Percentiles rank a stretch among this genome's conserved stretches.
phyloP scores from a whole-genome alignment of 2,329 filamentous ascomycete species.

The Paramyrothecium roridum region DNA sequence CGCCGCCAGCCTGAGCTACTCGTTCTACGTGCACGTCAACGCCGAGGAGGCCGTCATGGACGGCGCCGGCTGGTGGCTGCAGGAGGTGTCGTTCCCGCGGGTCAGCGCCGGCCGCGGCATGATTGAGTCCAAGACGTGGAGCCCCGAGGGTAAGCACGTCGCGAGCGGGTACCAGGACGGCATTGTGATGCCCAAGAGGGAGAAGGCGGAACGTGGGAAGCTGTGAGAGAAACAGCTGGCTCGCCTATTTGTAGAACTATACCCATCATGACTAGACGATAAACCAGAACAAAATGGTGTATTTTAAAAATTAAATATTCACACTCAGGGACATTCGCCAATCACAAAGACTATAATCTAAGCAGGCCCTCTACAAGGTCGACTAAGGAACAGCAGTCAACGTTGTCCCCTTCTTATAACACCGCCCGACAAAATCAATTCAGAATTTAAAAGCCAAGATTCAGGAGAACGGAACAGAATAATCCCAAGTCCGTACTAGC shows the following conservation, averaged over 20 bases:
- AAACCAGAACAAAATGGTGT: too few species aligned
- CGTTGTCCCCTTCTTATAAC: too few species aligned
- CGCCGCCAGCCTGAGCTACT: conserved; percentile 46
- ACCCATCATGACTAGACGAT: not conserved
- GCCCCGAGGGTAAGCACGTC: conserved; percentile 47
- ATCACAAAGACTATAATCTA: too few species aligned
- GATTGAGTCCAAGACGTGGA: conserved; percentile 51
- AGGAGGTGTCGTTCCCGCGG: conserved; percentile 48
- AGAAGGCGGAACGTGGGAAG: conserved; percentile 17
- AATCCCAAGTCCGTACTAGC: too few species aligned
- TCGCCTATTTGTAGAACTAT: not conserved
- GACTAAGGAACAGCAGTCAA: too few species aligned
- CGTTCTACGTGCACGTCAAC: conserved; percentile 51
- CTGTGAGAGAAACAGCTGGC: conserved; percentile 11
- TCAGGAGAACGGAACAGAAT: too few species aligned
- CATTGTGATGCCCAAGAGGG: conserved; percentile 28
- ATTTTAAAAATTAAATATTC: too few species aligned
- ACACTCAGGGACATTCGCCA: too few species aligned
- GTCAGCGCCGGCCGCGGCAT: conserved; percentile 42
- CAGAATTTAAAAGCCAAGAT: too few species aligned
- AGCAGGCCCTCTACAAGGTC: too few species aligned
- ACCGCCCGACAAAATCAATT: too few species aligned
- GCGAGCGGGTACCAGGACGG: conserved; percentile 55
- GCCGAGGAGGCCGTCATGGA: conserved; percentile 44
- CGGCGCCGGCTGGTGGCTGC: conserved; percentile 49